These are phyloP conservation scores for Tetratostichococcus sp. DNA, from an alignment of 139 green algal genomes.

Conservation along the genomic window DNA sequence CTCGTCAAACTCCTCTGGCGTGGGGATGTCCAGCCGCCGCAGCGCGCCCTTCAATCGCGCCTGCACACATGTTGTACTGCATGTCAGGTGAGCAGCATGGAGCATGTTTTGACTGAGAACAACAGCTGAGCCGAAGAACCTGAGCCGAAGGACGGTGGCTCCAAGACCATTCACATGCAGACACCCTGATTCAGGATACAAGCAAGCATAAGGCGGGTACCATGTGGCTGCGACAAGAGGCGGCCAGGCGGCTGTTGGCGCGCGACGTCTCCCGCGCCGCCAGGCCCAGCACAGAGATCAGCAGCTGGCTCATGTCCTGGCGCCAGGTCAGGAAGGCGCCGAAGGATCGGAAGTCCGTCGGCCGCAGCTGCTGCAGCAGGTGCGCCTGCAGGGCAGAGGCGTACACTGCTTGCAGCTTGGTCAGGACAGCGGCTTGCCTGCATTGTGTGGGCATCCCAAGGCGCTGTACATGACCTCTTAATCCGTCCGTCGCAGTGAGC, in stretches of 20 bases:
- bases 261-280: slow-evolving; percentile 24
- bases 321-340: slow-evolving; percentile 52
- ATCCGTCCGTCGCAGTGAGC: no score
- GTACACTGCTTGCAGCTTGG: no score
- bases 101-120: no score
- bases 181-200: background rate
- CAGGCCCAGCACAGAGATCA: slow-evolving; percentile 37
- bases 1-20: slow-evolving; percentile 60
- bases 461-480: no score
- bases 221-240: slow-evolving; percentile 9
- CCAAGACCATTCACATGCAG: background rate
- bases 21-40: slow-evolving; percentile 47
- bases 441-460: no score
- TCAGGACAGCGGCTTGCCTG: no score
- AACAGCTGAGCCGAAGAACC: no score
- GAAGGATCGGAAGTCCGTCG: slow-evolving; percentile 41
- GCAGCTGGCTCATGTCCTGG: slow-evolving; percentile 26
- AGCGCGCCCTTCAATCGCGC: slow-evolving; percentile 38
- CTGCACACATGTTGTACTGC: slow-evolving; percentile 24
- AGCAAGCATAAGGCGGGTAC: background rate
- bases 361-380: slow-evolving; percentile 42
- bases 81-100: no score
- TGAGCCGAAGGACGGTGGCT: no score
- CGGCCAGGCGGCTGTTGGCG: background rate
- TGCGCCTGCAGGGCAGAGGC: slow-evolving; percentile 15